Conservation (phyloP, 2,329 filamentous ascomycete species). For the Orbilia blumenaviensis region DNA sequence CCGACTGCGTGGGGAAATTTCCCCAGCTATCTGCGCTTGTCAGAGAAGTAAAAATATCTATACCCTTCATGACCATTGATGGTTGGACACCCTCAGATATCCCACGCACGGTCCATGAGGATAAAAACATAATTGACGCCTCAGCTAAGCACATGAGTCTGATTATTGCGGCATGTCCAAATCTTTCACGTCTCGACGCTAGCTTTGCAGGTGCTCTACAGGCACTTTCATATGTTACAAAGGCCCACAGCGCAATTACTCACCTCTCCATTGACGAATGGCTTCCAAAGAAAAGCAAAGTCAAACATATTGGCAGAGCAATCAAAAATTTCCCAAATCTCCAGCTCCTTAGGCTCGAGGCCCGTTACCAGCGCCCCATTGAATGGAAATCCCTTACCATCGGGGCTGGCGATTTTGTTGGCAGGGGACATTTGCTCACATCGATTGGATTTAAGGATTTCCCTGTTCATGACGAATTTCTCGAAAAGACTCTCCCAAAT, state of each 20-base stretch:
- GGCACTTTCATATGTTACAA: slow-evolving; percentile 8
- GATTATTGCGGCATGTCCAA: slow-evolving; percentile 29
- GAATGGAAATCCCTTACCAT: slow-evolving; percentile 2
- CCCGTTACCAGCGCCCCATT: background rate
- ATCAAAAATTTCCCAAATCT: slow-evolving; percentile 29
- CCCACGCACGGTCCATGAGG: background rate
- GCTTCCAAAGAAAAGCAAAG: slow-evolving; percentile 5
- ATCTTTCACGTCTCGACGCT: slow-evolving; percentile 29
- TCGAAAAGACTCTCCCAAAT: background rate
- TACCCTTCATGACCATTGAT: slow-evolving; percentile 26
- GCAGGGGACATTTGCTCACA: background rate
- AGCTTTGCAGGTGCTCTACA: slow-evolving; percentile 33
- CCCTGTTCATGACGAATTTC: slow-evolving; percentile 13
- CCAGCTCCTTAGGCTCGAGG: slow-evolving; percentile 25
- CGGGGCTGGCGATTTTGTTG: background rate
- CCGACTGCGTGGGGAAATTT: slow-evolving; percentile 2
- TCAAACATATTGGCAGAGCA: slow-evolving; percentile 13
- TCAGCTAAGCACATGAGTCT: slow-evolving; percentile 19
- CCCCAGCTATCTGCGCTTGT: slow-evolving; percentile 9
- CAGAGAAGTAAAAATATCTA: slow-evolving; percentile 33
- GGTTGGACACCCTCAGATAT: slow-evolving; percentile 27
- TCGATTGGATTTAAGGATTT: slow-evolving; percentile 27
- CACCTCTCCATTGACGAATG: slow-evolving; percentile 19
- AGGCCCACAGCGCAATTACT: background rate
- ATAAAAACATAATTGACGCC: background rate